Conservation (phyloP, 495 filamentous ascomycete genomes). For the Tuber indicum region DNA sequence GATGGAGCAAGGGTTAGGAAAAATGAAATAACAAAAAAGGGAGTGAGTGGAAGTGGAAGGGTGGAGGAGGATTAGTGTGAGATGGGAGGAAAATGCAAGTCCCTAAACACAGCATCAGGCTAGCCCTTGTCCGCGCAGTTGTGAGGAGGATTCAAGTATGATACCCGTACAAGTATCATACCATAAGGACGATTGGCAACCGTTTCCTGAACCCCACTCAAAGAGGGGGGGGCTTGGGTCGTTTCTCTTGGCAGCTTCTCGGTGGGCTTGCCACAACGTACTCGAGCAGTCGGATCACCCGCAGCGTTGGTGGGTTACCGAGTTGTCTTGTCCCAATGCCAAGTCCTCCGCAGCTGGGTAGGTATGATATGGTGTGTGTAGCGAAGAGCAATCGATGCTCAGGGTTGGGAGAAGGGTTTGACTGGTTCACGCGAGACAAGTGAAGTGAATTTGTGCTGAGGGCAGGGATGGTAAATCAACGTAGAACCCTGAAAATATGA, state of each 20-base stretch:
- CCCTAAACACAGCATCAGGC: conserved; percentile 24
- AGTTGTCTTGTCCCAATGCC: conserved; percentile 14
- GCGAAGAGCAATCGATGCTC: conserved; percentile 19
- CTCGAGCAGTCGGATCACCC: conserved; percentile 31
- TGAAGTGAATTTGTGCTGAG: conserved; percentile 16
- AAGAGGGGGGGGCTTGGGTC: conserved; percentile 31
- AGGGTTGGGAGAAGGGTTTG: conserved; percentile 20
- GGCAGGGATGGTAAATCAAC: conserved; percentile 18
- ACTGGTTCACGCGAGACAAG: conserved; percentile 34
- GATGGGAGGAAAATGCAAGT: conserved; percentile 23
- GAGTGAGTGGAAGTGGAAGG: neutral
- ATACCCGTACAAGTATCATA: neutral
- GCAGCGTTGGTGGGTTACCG: conserved; percentile 33
- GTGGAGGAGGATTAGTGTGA: conserved; percentile 4
- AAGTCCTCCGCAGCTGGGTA: conserved; percentile 28
- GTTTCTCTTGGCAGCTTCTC: conserved; percentile 29
- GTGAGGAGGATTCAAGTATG: conserved; percentile 12
- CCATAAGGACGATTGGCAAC: conserved; percentile 19
- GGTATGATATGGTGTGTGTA: conserved; percentile 4
- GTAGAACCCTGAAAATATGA: conserved; percentile 30
- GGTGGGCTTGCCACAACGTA: conserved; percentile 28
- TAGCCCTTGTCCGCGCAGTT: conserved; percentile 27
- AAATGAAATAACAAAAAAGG: neutral
- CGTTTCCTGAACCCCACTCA: conserved; percentile 35
- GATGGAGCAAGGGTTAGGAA: conserved; percentile 19